Conservation (phyloP, 192 early-diverging fungal species). For the Gaertneriomyces sp. region DNA sequence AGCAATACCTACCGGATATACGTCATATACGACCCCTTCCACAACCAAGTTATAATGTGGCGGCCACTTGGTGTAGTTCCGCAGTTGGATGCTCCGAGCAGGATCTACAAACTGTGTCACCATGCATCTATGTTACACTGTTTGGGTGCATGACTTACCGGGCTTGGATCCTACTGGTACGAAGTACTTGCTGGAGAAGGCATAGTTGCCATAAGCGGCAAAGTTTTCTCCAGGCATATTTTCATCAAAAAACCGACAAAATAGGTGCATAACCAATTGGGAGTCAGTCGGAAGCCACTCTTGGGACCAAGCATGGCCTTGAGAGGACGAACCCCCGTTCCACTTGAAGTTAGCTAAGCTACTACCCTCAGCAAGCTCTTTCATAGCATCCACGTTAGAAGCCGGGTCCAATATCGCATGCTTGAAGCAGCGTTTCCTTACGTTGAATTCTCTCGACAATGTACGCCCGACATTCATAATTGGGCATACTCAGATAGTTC, state of each 20-base stretch:
- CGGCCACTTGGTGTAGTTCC: constrained; percentile 31
- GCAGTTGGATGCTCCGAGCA: constrained; percentile 34
- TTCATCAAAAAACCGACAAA: constrained; percentile 42
- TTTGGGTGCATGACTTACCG: constrained; percentile 9
- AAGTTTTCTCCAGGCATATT: constrained; percentile 36
- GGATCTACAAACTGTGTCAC: constrained; percentile 1
- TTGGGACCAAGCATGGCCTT: constrained; percentile 24
- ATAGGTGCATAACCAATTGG: constrained; percentile 42
- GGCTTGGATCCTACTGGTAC: constrained; percentile 28
- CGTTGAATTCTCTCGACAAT: constrained; percentile 39
- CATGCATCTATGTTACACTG: not conserved
- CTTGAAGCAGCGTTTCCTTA: constrained; percentile 8
- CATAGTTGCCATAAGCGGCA: constrained; percentile 15
- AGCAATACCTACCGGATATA: constrained; percentile 33
- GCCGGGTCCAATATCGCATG: constrained; percentile 1
- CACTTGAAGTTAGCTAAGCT: constrained; percentile 39
- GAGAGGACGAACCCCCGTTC: constrained; percentile 26
- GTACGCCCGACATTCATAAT: constrained; percentile 32
- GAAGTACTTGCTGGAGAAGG: constrained; percentile 37
- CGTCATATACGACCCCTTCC: constrained; percentile 30
- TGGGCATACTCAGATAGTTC: constrained; percentile 35
- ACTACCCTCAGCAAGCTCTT: constrained; percentile 36
- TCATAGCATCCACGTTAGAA: not conserved
- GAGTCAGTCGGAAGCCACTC: constrained; percentile 31
- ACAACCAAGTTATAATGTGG: constrained; percentile 37